Conservation (phyloP, 805 yeast genomes). For the Cyberlindnera xishuangbannaensis region DNA sequence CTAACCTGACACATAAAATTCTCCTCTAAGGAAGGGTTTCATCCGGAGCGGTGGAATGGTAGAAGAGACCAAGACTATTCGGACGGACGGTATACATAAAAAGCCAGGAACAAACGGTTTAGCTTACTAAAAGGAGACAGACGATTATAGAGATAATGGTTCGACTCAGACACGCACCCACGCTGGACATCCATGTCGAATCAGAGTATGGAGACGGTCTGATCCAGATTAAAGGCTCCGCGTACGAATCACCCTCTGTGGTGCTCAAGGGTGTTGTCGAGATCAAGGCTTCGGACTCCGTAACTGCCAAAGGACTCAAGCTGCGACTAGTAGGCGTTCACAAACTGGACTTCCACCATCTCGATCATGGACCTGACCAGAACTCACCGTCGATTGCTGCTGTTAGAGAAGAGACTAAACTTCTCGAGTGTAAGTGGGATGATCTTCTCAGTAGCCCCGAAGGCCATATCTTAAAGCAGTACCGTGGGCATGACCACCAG, state of each 20-base stretch:
- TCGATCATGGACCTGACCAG: constrained; percentile 34
- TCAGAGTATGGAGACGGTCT: constrained; percentile 50
- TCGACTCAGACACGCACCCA: constrained; percentile 6
- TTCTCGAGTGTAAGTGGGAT: constrained; percentile 75
- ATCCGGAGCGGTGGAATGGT: too few relatives aligned
- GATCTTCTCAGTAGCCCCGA: constrained; percentile 32
- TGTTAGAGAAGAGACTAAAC: constrained; percentile 43
- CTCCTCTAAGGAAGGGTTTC: too few relatives aligned
- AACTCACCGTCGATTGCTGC: constrained; percentile 29
- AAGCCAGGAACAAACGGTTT: too few relatives aligned
- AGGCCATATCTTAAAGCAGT: constrained; percentile 20
- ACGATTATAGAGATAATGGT: too few relatives aligned
- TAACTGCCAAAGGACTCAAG: constrained; percentile 51
- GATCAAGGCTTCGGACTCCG: constrained; percentile 60
- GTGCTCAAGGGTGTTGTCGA: constrained; percentile 70
- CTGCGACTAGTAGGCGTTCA: constrained; percentile 59
- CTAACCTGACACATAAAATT: too few relatives aligned
- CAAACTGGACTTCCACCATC: constrained; percentile 45
- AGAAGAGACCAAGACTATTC: too few relatives aligned
- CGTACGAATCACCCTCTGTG: constrained; percentile 67
- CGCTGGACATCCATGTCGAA: constrained; percentile 17
- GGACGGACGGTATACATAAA: too few relatives aligned
- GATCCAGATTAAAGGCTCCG: constrained; percentile 67
- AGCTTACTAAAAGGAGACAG: too few relatives aligned
- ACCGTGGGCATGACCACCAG: too few relatives aligned